A percentile compares a stretch with the other conserved stretches of the same genome.
Conservation (phyloP, 116 monocot species). For the Iris pallida region DNA sequence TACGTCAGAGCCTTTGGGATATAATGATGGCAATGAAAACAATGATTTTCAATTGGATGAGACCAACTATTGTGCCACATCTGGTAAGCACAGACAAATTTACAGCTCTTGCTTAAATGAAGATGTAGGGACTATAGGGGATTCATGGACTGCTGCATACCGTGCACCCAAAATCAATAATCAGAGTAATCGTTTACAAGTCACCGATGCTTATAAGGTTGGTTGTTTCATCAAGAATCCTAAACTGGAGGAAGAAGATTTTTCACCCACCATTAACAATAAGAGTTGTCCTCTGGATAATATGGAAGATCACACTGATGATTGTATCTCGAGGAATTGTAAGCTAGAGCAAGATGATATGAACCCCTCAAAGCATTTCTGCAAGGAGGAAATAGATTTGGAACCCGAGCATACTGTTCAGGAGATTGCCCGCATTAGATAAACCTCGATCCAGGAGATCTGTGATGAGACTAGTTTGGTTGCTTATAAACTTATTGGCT, state of each 20-base stretch:
- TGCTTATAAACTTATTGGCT: slow-evolving; percentile 41
- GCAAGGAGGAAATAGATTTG: not conserved
- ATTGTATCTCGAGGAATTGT: not conserved
- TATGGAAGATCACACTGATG: not conserved
- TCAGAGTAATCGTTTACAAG: not conserved
- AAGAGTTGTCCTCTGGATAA: not conserved
- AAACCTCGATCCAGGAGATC: slow-evolving; percentile 33
- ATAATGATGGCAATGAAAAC: slow-evolving; percentile 20
- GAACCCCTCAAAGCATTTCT: not conserved
- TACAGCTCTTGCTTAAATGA: slow-evolving; percentile 18
- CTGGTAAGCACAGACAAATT: not conserved
- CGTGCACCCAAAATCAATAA: not conserved
- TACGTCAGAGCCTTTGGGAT: slow-evolving; percentile 6
- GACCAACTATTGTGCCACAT: slow-evolving; percentile 26
- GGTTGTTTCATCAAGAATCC: not conserved
- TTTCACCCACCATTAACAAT: not conserved
- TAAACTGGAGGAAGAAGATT: slow-evolving; percentile 12
- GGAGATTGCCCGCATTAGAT: slow-evolving; percentile 1
- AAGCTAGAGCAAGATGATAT: not conserved
- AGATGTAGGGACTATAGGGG: slow-evolving; percentile 32
- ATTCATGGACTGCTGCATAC: no score
- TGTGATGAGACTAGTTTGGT: slow-evolving; percentile 71
- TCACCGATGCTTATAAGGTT: not conserved
- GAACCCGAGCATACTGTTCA: not conserved
- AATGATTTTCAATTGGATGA: slow-evolving; percentile 42